Base-by-base conservation (phyloP, 345 rosid species). In the Nephelium lappaceum region DNA sequence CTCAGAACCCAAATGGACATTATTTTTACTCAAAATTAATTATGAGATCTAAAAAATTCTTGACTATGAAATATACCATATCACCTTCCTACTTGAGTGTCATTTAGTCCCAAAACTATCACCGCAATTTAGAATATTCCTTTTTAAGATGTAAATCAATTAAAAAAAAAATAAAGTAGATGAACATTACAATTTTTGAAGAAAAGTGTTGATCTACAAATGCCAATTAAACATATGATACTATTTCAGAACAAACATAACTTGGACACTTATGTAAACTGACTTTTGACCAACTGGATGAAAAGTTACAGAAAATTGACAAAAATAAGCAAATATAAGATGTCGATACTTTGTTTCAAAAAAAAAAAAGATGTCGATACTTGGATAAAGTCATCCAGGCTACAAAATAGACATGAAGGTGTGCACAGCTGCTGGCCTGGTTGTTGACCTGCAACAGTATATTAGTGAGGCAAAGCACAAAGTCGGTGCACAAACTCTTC, bases 251-350 rank as follows among this genome's bases (percentile, higher is more conserved):
- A 73, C 5, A 38, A 24, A 75, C 5, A 63, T 61, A 69, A 11
- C 15, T 74, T 31, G 47, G 67, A 16, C 43, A 80, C 83, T 14
- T 9, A 57, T n/a, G 0, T 1, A 76, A 69, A 60, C 38, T 42
- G 25, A 69, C 23, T 21, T 73, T 16, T 74, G 60, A 18, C 36
- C 5, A 62, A 19, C 45, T 24, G 8, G 15, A 23, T 21, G 9
- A 6, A 53, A 60, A 60, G 42, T 49, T 47, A 61, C 63, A 19
- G 9, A 39, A 75, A 62, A 45, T 57, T 21, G 21, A 39, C 23
- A 70, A 43, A 25, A 18, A 67, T 15, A 64, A 38, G 67, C 42
- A 66, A 66, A 60, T 6, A 45, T 38, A 53, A 45, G 36, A 31
- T 31, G 36, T 31, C 36, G 36, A 31, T 31, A 31, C 36, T 31